Evolutionary conservation across 345 rosid genomes (phyloP), one percentile per base, ranked within the genome.

Genomic region (Eucalyptus regnans): DNA sequence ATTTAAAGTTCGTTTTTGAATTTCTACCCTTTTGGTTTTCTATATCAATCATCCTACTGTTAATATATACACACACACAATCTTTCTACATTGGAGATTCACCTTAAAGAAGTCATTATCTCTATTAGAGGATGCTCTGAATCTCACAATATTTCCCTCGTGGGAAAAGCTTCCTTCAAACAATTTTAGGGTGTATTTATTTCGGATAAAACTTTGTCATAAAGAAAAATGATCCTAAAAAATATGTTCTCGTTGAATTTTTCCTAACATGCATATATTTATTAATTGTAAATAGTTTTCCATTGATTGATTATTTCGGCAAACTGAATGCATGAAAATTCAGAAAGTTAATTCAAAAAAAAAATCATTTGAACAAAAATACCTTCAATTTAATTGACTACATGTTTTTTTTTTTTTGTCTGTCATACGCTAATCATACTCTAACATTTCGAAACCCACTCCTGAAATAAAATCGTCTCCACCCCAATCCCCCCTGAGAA

Each of bases 81-180:
- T 62, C 68, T 62, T 56, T 56, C 0, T n/a, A 7, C 16, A 64
- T 13, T 13, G 62, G 0, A 23, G 62, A 56, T 22, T 56, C 12
- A 56, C 29, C 0, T 9, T 1, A 62, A 27, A 14, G 33, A 62
- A 62, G n/a, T 29, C 27, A 27, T 62, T 76, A 10, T 37, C 46
- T 41, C 13, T 18, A 18, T 37, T 2, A 37, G 0, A 37, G 46
- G 27, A 71, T 18, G 2, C 83, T 9, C 0, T 33, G 0, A 0
- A 66, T 66, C 22, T 1, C 2, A 0, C 22, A 1, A 16, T 68
- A 68, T 31, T 31, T 17, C 11, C 12, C 23, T 4, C 7, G 0
- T 16, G 23, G 22, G 6, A 68, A 68, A 33, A 33, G 44, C 41
- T n/a, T 33, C 81, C 23, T 17, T 17, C 44, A 31, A n/a, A n/a